Evolutionary conservation across 164 flowering plant genomes (phyloP).

Genomic region (Annona cherimola): DNA sequence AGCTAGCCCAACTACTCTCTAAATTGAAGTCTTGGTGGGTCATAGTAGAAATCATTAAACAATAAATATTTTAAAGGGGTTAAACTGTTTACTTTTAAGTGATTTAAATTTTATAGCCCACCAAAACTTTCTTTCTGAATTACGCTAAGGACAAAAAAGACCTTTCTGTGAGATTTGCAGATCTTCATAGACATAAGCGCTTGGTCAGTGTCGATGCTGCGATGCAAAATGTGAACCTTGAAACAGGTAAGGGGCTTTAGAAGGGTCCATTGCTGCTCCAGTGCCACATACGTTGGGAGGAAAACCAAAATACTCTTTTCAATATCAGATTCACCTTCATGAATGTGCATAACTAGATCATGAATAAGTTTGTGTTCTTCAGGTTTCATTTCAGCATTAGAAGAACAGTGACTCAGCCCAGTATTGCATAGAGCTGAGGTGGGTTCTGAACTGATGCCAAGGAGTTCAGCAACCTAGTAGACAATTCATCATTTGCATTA

Average conservation of each 20-base stretch:
- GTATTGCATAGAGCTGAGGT: constrained; percentile 35
- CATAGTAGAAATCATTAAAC: too few relatives aligned
- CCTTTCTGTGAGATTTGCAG: constrained; percentile 86
- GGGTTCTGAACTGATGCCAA: constrained; percentile 43
- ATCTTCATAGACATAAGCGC: constrained; percentile 86
- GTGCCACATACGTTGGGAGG: constrained; percentile 81
- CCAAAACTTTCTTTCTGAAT: too few relatives aligned
- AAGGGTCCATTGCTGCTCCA: constrained; percentile 81
- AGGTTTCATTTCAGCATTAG: constrained; percentile 54
- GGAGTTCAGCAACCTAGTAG: constrained; percentile 59
- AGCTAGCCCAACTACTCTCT: too few relatives aligned
- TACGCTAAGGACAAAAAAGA: constrained; percentile 9
- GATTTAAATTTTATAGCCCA: too few relatives aligned
- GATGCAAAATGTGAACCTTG: constrained; percentile 81
- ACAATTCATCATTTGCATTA: constrained; percentile 6
- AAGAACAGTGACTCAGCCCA: constrained; percentile 36
- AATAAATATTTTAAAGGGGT: too few relatives aligned
- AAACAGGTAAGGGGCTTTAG: constrained; percentile 49
- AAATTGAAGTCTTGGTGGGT: too few relatives aligned
- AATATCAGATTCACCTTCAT: constrained; percentile 76
- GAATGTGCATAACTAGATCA: constrained; percentile 72
- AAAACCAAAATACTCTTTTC: constrained; percentile 90
- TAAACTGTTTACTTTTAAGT: too few relatives aligned
- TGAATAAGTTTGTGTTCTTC: constrained; percentile 73
- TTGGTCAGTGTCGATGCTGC: constrained; percentile 86